A percentile compares a stretch with the other conserved stretches of the same genome.
phyloP scores from a whole-genome alignment of 1,139 yeast species.

The Magnusiomyces starmeri region DNA sequence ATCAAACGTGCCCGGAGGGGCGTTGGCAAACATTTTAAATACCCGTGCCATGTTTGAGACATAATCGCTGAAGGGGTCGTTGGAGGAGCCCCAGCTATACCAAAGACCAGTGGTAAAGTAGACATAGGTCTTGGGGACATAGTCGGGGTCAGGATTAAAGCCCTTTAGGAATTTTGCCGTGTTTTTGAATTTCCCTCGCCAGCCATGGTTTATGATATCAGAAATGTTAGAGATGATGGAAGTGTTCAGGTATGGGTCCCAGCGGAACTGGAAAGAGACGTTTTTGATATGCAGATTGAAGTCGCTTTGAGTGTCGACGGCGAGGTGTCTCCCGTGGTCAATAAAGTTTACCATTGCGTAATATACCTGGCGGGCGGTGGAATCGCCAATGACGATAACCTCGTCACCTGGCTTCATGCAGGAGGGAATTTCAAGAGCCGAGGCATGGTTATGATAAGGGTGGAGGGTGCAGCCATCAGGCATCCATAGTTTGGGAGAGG shows the following conservation, averaged over 20 bases:
- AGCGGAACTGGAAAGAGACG: not conserved
- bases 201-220: no score
- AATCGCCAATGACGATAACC: conserved; percentile 11
- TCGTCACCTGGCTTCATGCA: not conserved
- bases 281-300: not conserved
- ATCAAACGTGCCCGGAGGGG: not conserved
- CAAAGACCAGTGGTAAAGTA: not conserved
- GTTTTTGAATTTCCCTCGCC: not conserved
- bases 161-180: not conserved
- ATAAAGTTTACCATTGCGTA: conserved; percentile 12
- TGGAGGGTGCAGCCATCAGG: not conserved
- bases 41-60: not conserved
- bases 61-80: not conserved
- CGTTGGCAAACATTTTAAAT: not conserved
- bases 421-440: not conserved
- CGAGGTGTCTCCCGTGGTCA: not conserved
- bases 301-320: not conserved
- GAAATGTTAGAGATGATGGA: not conserved
- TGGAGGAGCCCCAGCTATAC: not conserved
- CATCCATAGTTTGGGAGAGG: not conserved
- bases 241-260: not conserved
- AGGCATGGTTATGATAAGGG: not conserved
- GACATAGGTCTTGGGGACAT: not conserved
- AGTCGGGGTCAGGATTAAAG: not conserved
- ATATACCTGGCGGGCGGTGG: conserved; percentile 17